phyloP scores from a whole-genome alignment of 106 monocot genomes.

The Dendrobium chrysotoxum region DNA sequence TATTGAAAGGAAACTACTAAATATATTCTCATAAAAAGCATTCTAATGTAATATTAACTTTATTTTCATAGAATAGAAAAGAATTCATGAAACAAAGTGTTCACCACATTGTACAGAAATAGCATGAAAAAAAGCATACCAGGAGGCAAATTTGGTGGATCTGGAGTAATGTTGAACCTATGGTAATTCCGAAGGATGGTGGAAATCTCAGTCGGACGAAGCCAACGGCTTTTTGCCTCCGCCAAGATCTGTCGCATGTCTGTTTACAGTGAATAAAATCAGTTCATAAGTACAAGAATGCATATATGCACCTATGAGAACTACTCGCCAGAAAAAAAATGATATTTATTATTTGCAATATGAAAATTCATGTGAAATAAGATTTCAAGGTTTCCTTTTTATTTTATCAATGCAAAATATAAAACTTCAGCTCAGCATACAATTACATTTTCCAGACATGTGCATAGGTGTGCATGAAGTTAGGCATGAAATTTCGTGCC shows the following conservation, averaged over 20 bases:
- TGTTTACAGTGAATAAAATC: constrained; percentile 8
- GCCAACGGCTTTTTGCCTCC: constrained; percentile 54
- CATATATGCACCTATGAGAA: background rate
- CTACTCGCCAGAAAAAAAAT: background rate
- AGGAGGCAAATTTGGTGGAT: constrained; percentile 43
- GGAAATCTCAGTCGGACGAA: constrained; percentile 64
- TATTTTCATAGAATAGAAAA: background rate
- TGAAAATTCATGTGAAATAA: background rate
- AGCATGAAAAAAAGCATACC: constrained; percentile 21
- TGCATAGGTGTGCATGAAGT: background rate
- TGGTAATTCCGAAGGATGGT: constrained; percentile 49
- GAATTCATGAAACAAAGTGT: background rate
- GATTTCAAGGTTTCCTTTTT: background rate
- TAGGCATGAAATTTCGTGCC: background rate
- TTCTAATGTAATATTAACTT: background rate
- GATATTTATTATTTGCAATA: background rate
- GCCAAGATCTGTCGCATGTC: constrained; percentile 37
- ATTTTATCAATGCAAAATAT: background rate
- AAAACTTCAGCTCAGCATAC: background rate
- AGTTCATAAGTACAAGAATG: background rate
- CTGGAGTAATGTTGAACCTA: constrained; percentile 34
- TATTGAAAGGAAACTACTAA: background rate
- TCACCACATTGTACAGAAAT: background rate
- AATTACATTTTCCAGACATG: background rate
- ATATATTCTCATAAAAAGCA: background rate